These are phyloP conservation scores for Aspergillaceae sp. DNA, from an alignment of 2,329 filamentous ascomycete genomes.

Conservation along the genomic window DNA sequence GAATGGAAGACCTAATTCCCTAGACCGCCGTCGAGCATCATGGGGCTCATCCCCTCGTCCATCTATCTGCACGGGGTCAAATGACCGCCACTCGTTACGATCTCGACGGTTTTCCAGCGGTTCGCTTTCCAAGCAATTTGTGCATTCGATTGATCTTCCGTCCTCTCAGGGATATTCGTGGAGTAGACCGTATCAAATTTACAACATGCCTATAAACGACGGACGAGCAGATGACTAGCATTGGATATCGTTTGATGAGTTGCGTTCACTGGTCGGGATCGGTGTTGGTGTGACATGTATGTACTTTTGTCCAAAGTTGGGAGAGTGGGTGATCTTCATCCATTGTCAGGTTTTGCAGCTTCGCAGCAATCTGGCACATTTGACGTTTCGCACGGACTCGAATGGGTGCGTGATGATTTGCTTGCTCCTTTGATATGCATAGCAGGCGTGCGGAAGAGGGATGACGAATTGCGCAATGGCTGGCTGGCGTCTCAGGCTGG, in stretches of 20 bases:
- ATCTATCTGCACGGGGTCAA: neutral
- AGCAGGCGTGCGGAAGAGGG: too few species aligned
- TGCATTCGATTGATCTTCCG: neutral
- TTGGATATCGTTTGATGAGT: too few species aligned
- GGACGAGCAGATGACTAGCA: too few species aligned
- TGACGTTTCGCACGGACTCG: neutral
- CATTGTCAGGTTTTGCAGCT: too few species aligned
- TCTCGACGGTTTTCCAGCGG: constrained; percentile 3
- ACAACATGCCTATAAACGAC: too few species aligned
- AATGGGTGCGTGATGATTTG: neutral
- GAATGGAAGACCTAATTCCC: constrained; percentile 2
- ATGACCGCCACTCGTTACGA: neutral
- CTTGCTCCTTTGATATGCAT: neutral
- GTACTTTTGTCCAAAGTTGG: too few species aligned
- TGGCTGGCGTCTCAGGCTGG: too few species aligned
- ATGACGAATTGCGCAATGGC: too few species aligned
- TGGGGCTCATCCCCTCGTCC: constrained; percentile 4
- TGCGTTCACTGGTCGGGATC: too few species aligned
- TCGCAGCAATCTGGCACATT: neutral
- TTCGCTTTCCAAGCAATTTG: neutral
- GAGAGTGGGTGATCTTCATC: too few species aligned
- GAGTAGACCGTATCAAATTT: constrained; percentile 1
- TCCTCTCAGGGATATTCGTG: neutral
- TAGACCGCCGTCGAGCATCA: constrained; percentile 1
- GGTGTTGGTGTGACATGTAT: too few species aligned